Evolutionary conservation across 108 stramenopile species (phyloP).

Genomic region (Skeletonema tropicum): DNA sequence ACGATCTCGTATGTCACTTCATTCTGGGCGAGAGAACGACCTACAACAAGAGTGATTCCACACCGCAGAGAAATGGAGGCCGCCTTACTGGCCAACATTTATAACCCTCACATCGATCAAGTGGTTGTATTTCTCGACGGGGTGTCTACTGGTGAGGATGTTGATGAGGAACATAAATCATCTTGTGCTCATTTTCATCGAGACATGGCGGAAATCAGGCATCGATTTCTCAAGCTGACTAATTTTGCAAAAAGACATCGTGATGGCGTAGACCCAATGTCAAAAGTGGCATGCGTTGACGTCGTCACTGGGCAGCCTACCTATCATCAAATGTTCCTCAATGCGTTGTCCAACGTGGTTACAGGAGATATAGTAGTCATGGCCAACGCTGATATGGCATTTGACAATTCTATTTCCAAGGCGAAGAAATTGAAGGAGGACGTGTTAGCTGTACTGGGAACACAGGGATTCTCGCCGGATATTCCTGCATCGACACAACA

Average conservation of each 20-base stretch:
- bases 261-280: conserved; percentile 2
- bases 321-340: conserved; percentile 2
- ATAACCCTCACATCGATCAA: neutral
- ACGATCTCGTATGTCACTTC: neutral
- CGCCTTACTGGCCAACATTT: neutral
- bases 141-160: neutral
- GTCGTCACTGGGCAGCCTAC: neutral
- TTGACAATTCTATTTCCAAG: neutral
- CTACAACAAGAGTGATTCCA: neutral
- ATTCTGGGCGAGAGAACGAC: neutral
- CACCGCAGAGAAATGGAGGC: conserved; percentile 2
- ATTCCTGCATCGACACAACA: neutral
- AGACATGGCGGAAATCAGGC: neutral
- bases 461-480: neutral
- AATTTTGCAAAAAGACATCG: neutral
- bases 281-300: neutral
- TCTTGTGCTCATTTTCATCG: neutral
- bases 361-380: neutral
- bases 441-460: neutral
- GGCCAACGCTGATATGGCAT: conserved; percentile 3
- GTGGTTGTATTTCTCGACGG: conserved; percentile 5
- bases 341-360: neutral
- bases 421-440: neutral
- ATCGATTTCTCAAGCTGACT: neutral
- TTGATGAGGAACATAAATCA: neutral